Conservation (phyloP, 108 stramenopile genomes). For the Skeletonema tropicum region DNA sequence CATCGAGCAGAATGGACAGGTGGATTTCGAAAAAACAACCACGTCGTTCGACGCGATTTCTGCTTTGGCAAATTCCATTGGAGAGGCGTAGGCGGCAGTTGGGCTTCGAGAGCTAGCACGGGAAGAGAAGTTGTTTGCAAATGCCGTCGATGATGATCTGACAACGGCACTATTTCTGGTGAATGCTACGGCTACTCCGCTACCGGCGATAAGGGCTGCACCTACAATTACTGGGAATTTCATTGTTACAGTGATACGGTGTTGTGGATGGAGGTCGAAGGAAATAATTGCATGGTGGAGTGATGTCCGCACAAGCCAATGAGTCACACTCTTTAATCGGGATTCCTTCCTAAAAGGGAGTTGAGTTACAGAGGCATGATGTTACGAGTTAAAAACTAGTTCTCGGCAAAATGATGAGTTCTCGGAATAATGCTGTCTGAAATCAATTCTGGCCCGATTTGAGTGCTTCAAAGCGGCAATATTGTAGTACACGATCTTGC, state of each 20-base stretch:
- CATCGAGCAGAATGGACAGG: slow-evolving; percentile 72
- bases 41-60: slow-evolving; percentile 79
- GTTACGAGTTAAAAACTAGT: too few species aligned
- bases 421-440: too few species aligned
- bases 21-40: slow-evolving; percentile 71
- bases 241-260: slow-evolving; percentile 10
- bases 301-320: too few species aligned
- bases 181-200: slow-evolving; percentile 25
- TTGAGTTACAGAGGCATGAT: too few species aligned
- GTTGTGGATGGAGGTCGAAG: too few species aligned
- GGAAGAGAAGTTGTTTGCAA: slow-evolving; percentile 4
- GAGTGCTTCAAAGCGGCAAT: too few species aligned
- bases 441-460: too few species aligned
- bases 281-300: not conserved
- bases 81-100: slow-evolving; percentile 21
- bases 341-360: not conserved
- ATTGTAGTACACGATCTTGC: too few species aligned
- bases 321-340: not conserved
- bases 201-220: not conserved
- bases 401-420: too few species aligned
- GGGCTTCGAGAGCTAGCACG: slow-evolving; percentile 11
- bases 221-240: slow-evolving; percentile 21
- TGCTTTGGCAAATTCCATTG: slow-evolving; percentile 65
- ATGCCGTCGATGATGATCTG: slow-evolving; percentile 8
- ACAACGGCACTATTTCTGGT: not conserved